Evolutionary conservation across 2,329 filamentous ascomycete genomes (phyloP), one percentile per base, ranked within the genome.

Genomic region (Ophiostoma tasmaniense): DNA sequence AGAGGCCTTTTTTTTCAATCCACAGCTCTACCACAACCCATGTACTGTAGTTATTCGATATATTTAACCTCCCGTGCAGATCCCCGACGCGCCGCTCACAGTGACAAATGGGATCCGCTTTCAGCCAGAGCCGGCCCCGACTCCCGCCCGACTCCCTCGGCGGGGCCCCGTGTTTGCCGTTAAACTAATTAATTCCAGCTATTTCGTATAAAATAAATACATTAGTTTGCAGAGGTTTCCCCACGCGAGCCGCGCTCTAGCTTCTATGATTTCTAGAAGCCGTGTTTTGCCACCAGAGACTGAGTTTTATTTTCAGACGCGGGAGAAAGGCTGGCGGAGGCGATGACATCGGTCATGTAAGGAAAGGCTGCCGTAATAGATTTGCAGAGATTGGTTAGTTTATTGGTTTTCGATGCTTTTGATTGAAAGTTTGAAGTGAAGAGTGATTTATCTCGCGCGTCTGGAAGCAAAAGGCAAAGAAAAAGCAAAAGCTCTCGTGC

Each of bases 71-170:
- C 28, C 30, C 55, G 25, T 35, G 59, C 30, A 33, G 59, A 62
- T 62, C 59, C 59, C 59, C 59, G 59, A 62, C 59, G 50, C 59
- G 59, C 59, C 59, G 59, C 59, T 28, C 10, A 14, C 55, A 7
- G 55, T 61, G 55, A 35, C 59, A 33, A 35, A 35, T 62, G 28
- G 59, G 28, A n/a, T 35, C 59, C 59, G 20, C 59, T 35, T 35
- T 35, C 2, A 4, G 28, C 30, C 30, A 35, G 30, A 10, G 14
- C 28, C 59, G 28, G 28, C 59, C 28, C 59, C 59, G 59, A 62
- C 59, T 33, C 30, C 59, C 59, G 59, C 28, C 59, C 59, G 59
- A 62, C 59, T 20, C 28, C 28, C 55, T 61, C 13, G 55, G 55
- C 28, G 55, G 55, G 25, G 5, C 55, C 55, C 25, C 28, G 25